Percentiles rank a stretch among this genome's conserved stretches.
These are phyloP conservation scores for Iris pallida DNA, from an alignment of 116 monocot species.

Conservation along the genomic window DNA sequence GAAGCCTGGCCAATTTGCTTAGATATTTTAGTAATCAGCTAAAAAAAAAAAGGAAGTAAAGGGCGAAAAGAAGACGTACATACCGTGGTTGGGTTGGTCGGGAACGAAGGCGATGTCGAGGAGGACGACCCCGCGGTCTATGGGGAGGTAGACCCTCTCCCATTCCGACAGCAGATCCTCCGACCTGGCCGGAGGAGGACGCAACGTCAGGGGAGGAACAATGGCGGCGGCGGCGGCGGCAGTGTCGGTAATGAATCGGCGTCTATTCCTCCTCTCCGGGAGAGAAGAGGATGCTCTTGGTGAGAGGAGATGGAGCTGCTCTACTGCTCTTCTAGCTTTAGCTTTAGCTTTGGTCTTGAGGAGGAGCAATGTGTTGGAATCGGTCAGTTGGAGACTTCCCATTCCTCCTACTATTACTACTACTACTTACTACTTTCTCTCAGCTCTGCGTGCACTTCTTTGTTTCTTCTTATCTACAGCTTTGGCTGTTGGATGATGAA, in stretches of 20 bases:
- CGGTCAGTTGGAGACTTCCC: constrained; percentile 43
- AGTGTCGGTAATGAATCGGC: constrained; percentile 52
- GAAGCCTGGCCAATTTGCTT: no score
- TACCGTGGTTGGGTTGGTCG: constrained; percentile 72
- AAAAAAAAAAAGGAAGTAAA: no score
- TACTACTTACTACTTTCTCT: neutral
- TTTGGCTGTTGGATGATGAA: no score
- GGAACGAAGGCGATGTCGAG: constrained; percentile 92
- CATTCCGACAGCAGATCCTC: constrained; percentile 84
- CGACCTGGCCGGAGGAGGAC: constrained; percentile 25
- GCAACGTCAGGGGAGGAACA: constrained; percentile 9
- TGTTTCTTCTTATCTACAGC: neutral
- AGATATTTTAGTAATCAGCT: no score
- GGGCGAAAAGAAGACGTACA: no score
- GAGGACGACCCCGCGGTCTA: constrained; percentile 86
- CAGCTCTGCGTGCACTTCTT: neutral
- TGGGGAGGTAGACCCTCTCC: constrained; percentile 87
- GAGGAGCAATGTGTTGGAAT: constrained; percentile 34
- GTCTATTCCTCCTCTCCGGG: constrained; percentile 29
- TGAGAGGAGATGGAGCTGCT: constrained; percentile 2
- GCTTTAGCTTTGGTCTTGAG: no score
- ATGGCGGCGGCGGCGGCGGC: constrained; percentile 32
- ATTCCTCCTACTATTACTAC: no score
- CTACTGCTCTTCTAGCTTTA: constrained; percentile 8
- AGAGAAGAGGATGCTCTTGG: constrained; percentile 10